These are phyloP conservation scores for Balamuthia mandrillaris DNA, from an alignment of 208 protist genomes.

Conservation along the genomic window DNA sequence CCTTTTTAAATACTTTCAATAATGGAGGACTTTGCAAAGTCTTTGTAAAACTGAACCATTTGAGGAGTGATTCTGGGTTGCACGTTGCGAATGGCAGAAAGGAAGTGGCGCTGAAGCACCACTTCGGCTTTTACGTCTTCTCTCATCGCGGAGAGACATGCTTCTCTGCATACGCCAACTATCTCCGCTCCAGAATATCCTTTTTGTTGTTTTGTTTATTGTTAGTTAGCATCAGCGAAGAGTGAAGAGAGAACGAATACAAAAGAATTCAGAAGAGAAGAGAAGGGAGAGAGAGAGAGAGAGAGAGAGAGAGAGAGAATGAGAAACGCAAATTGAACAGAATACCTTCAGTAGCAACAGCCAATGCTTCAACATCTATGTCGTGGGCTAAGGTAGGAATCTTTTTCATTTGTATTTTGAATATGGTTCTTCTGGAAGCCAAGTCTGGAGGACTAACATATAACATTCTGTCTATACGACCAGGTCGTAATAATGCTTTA, in stretches of 20 bases:
- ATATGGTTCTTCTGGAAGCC: constrained; percentile 78
- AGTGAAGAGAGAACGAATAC: not conserved
- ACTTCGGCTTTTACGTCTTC: not conserved
- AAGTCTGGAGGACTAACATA: constrained; percentile 84
- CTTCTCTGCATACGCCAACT: constrained; percentile 8
- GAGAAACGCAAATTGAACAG: not conserved
- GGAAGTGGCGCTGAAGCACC: constrained; percentile 21
- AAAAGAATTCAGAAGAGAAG: not conserved
- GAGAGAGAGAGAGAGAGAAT: not conserved
- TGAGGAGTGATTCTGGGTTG: not conserved
- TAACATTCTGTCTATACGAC: constrained; percentile 88
- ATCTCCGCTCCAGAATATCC: constrained; percentile 30
- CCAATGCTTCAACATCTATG: constrained; percentile 70
- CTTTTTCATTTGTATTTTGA: constrained; percentile 74
- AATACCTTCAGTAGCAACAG: constrained; percentile 59
- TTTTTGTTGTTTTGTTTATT: not conserved
- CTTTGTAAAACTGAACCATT: constrained; percentile 31
- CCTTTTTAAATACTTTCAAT: not conserved
- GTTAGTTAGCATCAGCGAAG: not conserved
- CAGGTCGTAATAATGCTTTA: constrained; percentile 91
- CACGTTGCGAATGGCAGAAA: not conserved
- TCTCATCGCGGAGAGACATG: constrained; percentile 16
- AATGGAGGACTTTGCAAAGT: not conserved
- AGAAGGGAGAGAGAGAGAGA: not conserved
- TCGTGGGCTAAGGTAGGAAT: constrained; percentile 69